Evolutionary conservation across 495 filamentous ascomycete genomes (phyloP).

Genomic region (Xylaria palmicola): DNA sequence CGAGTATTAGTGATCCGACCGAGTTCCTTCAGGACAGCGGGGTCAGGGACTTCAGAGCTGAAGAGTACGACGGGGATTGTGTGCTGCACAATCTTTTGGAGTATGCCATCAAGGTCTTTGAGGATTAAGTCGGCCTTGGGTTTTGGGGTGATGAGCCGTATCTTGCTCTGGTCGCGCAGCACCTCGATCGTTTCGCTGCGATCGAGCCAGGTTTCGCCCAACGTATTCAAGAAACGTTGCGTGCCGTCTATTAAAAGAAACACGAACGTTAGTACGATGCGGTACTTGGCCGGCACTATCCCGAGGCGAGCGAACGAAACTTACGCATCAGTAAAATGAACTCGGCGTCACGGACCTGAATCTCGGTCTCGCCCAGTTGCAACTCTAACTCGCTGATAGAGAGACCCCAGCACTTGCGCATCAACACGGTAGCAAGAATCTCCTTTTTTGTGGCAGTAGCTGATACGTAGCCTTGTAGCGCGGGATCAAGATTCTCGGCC

Average conservation of each 20-base stretch:
- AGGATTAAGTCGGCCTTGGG: conserved; percentile 32
- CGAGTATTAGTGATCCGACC: conserved; percentile 44
- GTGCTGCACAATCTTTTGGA: conserved; percentile 3
- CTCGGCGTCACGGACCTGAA: conserved; percentile 31
- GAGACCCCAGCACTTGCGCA: conserved; percentile 45
- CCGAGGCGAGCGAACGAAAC: not conserved
- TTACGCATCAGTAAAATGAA: conserved; percentile 41
- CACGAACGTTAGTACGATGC: not conserved
- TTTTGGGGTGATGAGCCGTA: conserved; percentile 39
- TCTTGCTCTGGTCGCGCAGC: conserved; percentile 17
- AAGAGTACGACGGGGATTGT: conserved; percentile 18
- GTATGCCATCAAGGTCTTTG: conserved; percentile 27
- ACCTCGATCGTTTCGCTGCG: conserved; percentile 37
- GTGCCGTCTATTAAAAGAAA: conserved; percentile 30
- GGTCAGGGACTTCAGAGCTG: conserved; percentile 18
- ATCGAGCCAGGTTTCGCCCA: conserved; percentile 27
- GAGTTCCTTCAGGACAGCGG: conserved; percentile 37
- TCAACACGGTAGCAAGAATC: conserved; percentile 35
- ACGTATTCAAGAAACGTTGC: conserved; percentile 31
- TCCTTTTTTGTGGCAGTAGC: conserved; percentile 28
- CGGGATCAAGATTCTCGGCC: conserved; percentile 6
- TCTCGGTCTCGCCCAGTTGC: conserved; percentile 30
- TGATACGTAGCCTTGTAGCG: conserved; percentile 27
- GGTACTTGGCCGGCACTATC: not conserved
- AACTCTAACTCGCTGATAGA: conserved; percentile 28